A percentile compares a stretch with the other conserved stretches of the same genome.
phyloP scores from a whole-genome alignment of 2,329 filamentous ascomycete species.

The Penicillium sp. region DNA sequence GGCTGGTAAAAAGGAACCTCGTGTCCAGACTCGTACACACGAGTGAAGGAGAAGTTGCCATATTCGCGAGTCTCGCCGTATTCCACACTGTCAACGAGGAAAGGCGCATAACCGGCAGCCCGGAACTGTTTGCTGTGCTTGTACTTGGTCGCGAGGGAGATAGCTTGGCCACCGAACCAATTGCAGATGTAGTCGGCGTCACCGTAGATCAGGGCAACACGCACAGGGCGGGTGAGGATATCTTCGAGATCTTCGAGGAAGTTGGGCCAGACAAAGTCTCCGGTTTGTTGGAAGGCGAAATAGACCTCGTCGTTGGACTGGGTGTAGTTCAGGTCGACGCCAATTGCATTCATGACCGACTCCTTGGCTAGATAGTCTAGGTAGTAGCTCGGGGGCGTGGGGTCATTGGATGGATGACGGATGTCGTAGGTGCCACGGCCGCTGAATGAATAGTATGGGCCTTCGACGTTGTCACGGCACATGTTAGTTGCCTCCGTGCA shows the following conservation, averaged over 20 bases:
- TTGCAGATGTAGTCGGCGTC: conserved; percentile 56
- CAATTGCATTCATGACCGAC: conserved; percentile 54
- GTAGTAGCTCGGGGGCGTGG: conserved; percentile 60
- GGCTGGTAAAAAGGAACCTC: conserved; percentile 56
- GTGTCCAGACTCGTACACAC: conserved; percentile 63
- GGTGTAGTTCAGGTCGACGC: conserved; percentile 59
- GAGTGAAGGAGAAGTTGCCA: conserved; percentile 65
- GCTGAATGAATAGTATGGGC: conserved; percentile 51
- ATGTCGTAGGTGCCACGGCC: conserved; percentile 59
- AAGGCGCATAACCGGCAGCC: conserved; percentile 64
- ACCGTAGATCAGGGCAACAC: conserved; percentile 67
- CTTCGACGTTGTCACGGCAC: conserved; percentile 55
- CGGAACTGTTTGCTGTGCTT: conserved; percentile 54
- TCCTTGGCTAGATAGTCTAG: conserved; percentile 60
- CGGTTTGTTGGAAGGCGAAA: conserved; percentile 49
- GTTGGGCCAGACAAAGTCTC: conserved; percentile 60
- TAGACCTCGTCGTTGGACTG: conserved; percentile 40
- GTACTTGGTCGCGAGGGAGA: conserved; percentile 57
- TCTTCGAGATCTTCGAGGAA: conserved; percentile 56
- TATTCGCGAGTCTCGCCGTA: conserved; percentile 69
- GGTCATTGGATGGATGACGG: conserved; percentile 51
- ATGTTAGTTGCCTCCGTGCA: conserved; percentile 54
- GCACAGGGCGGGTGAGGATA: conserved; percentile 58
- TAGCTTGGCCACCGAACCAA: conserved; percentile 65
- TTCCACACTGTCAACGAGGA: conserved; percentile 62